Percentiles rank a stretch among this genome's conserved stretches.
phyloP scores from a whole-genome alignment of 805 yeast genomes.

The Candida manassasensis region DNA sequence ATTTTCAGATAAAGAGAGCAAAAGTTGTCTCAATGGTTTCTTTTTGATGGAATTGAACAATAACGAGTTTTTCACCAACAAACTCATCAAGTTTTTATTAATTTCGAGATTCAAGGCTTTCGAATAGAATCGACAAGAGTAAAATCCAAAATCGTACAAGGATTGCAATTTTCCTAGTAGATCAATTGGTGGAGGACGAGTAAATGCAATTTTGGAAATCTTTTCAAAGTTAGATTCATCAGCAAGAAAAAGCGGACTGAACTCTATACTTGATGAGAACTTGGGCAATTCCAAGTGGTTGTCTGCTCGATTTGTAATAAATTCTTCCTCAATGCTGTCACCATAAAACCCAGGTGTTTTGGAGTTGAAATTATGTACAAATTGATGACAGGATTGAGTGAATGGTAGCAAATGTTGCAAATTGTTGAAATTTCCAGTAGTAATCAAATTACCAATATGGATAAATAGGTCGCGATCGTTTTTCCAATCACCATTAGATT shows the following conservation, averaged over 20 bases:
- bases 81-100: background rate
- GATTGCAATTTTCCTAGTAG: background rate
- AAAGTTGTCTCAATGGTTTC: background rate
- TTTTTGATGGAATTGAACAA: conserved; percentile 1
- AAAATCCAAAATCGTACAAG: conserved; percentile 1
- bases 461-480: background rate
- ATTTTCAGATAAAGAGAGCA: background rate
- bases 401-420: background rate
- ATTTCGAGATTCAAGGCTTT: background rate
- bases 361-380: conserved; percentile 4
- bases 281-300: conserved; percentile 4
- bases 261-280: background rate
- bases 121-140: background rate
- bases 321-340: conserved; percentile 1
- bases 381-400: background rate
- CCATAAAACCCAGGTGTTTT: conserved; percentile 1
- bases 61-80: background rate
- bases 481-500: background rate
- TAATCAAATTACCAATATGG: background rate
- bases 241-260: conserved; percentile 4
- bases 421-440: background rate
- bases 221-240: background rate
- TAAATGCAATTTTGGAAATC: conserved; percentile 1
- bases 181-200: background rate
- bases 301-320: background rate